phyloP scores from a whole-genome alignment of 2,329 filamentous ascomycete species.

The Fusarium vanettenii region DNA sequence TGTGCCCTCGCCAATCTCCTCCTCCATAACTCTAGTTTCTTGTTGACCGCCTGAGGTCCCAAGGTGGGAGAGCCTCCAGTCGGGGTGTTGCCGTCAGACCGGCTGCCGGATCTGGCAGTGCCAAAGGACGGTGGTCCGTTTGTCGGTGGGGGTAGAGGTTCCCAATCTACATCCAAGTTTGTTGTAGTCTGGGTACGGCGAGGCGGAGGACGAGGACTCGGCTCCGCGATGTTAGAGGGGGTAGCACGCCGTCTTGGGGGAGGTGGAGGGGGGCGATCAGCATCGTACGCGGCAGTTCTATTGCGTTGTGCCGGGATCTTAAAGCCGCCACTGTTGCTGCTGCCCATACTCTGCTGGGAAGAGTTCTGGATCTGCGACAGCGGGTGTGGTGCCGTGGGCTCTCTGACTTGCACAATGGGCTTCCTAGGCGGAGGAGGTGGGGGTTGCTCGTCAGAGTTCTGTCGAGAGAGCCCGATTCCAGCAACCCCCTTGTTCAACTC shows the following conservation, averaged over 20 bases:
- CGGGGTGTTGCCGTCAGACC: constrained; percentile 49
- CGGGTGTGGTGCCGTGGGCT: constrained; percentile 49
- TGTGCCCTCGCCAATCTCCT: constrained; percentile 75
- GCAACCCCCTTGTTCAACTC: constrained; percentile 37
- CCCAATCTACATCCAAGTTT: constrained; percentile 57
- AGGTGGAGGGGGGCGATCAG: constrained; percentile 56
- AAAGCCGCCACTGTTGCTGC: constrained; percentile 20
- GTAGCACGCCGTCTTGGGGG: constrained; percentile 60
- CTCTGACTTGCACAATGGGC: constrained; percentile 34
- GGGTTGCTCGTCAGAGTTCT: constrained; percentile 36
- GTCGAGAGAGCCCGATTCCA: constrained; percentile 15
- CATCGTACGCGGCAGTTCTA: constrained; percentile 20
- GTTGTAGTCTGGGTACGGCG: constrained; percentile 48
- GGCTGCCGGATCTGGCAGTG: constrained; percentile 43
- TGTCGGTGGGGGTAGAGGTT: constrained; percentile 51
- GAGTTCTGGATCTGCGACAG: constrained; percentile 56
- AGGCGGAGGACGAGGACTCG: constrained; percentile 45
- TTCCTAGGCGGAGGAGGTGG: constrained; percentile 53
- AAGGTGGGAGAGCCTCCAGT: constrained; percentile 48
- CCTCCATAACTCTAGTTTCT: constrained; percentile 79
- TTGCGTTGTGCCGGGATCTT: constrained; percentile 30
- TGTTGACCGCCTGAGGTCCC: constrained; percentile 61
- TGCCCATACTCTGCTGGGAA: constrained; percentile 47
- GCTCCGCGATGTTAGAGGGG: constrained; percentile 46
- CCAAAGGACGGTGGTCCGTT: constrained; percentile 36